Evolutionary conservation across 2,329 filamentous ascomycete genomes (phyloP), one percentile per base, ranked within the genome.

Genomic region (Rosellinia necatrix): DNA sequence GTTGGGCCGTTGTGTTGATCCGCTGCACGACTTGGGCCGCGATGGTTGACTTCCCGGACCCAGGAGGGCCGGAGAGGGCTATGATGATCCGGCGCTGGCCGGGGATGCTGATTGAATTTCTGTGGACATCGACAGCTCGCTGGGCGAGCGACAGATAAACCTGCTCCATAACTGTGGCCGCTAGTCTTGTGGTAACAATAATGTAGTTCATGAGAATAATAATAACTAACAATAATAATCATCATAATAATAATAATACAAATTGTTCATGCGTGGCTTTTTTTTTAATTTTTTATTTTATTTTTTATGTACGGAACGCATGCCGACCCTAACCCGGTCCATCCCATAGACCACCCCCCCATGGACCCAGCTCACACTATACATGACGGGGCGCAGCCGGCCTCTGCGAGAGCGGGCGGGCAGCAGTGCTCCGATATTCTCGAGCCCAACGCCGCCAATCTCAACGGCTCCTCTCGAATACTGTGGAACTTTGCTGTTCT

Each of bases 31-130:
- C 62, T 15, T 60, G 25, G 19, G 27, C 42, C 13, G 60, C 64
- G 32, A 67, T 62, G 19, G 66, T 68, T 19, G 62, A 63, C 56
- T 68, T 68, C 34, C 64, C 63, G 5, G 62, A 67, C 5, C 66
- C 64, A 1, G 64, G 63, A 4, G 63, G 54, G 1, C 66, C 63
- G 13, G 66, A 53, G 40, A 68, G 51, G 4, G 59, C 62, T 40
- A 67, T 60, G n/a, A 66, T 22, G 51, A 65, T 42, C 17, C 53
- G 41, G 38, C 17, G 29, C 34, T 50, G 52, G n/a, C 21, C 22
- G 13, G 46, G 32, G 8, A 21, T 13, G 17, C 30, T 17, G 22
- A 46, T 21, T 19, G 29, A 30, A 15, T 24, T 37, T 44, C 7
- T 24, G 38, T 55, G 30, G 9, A 40, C 21, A 12, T 44, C 22